phyloP scores from a whole-genome alignment of 169 alveolate genomes.

The Plasmodium yoelii region DNA sequence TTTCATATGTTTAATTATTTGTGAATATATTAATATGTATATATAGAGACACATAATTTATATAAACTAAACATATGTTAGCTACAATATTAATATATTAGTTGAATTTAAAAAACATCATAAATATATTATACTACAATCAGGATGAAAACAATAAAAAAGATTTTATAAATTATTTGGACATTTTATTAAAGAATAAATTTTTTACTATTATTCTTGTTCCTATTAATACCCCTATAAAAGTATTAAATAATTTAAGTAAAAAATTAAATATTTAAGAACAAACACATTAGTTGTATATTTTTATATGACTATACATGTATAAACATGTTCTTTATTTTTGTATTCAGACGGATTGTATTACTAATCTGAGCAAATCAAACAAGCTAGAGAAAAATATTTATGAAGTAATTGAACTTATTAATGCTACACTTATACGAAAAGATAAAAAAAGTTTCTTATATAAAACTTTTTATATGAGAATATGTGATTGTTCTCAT shows the following conservation, averaged over 20 bases:
- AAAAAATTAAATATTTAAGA: background rate
- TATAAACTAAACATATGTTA: no score
- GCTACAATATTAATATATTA: no score
- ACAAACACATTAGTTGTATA: background rate
- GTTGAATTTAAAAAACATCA: no score
- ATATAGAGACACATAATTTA: background rate
- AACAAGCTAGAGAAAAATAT: slow-evolving; percentile 22
- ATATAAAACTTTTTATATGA: slow-evolving; percentile 52
- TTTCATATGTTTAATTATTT: background rate
- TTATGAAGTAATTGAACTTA: slow-evolving; percentile 46
- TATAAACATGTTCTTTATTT: slow-evolving; percentile 1
- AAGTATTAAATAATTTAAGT: background rate
- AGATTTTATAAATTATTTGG: slow-evolving; percentile 15
- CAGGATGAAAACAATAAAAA: background rate
- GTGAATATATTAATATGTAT: slow-evolving; percentile 2
- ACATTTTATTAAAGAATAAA: slow-evolving; percentile 32
- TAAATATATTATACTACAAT: background rate
- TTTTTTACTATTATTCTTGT: slow-evolving; percentile 37
- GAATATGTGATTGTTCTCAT: slow-evolving; percentile 60
- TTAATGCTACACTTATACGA: slow-evolving; percentile 49
- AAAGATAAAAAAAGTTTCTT: slow-evolving; percentile 59
- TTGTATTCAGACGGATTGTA: slow-evolving; percentile 34
- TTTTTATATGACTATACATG: background rate
- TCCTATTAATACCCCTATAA: slow-evolving; percentile 72
- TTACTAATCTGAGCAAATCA: slow-evolving; percentile 31